These are phyloP conservation scores for Rubroboletus satanas DNA, from an alignment of 768 basidiomycete genomes.

Conservation along the genomic window DNA sequence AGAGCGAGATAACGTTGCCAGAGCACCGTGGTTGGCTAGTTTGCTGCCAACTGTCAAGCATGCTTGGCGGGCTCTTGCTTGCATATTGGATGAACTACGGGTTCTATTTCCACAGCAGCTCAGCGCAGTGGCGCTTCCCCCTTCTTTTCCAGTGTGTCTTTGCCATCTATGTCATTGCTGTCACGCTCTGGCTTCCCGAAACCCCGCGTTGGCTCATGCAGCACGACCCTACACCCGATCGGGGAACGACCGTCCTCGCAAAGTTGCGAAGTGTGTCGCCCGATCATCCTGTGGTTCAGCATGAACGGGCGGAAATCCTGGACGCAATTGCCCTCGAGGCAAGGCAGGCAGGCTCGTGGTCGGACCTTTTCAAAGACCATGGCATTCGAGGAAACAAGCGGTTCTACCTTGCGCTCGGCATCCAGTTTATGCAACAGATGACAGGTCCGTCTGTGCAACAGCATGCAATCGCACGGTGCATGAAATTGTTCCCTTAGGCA, in stretches of 20 bases:
- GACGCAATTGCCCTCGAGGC: background rate
- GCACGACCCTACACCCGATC: background rate
- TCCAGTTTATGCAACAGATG: background rate
- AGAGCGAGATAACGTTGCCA: constrained; percentile 11
- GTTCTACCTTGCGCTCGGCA: background rate
- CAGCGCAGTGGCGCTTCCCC: constrained; percentile 8
- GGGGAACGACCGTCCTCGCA: background rate
- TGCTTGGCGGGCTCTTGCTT: constrained; percentile 12
- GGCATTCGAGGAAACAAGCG: background rate
- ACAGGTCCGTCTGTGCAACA: background rate
- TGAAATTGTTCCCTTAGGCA: background rate
- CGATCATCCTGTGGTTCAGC: background rate
- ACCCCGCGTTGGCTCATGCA: background rate
- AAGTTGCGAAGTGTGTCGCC: background rate
- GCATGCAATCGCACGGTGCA: background rate
- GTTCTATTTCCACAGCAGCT: constrained; percentile 10
- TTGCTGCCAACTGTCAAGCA: constrained; percentile 13
- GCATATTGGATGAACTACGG: constrained; percentile 16
- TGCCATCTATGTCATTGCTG: background rate
- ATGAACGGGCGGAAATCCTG: background rate
- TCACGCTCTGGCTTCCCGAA: background rate
- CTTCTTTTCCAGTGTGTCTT: background rate
- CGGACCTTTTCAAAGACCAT: background rate
- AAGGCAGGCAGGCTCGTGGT: background rate
- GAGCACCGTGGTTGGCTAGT: constrained; percentile 14